phyloP scores from a whole-genome alignment of 2,329 filamentous ascomycete species.

The Clonostachys chloroleuca region DNA sequence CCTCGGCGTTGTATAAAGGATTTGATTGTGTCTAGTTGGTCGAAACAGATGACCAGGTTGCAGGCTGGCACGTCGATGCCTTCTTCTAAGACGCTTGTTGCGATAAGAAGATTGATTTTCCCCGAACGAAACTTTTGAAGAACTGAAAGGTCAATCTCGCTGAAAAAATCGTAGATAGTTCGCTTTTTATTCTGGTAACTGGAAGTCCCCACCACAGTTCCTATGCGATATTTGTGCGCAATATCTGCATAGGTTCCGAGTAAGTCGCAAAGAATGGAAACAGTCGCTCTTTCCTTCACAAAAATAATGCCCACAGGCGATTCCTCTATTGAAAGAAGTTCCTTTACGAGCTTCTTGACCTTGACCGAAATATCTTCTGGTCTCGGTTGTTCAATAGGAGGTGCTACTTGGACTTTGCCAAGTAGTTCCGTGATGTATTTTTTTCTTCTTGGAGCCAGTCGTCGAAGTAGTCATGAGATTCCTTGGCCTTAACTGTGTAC shows the following conservation, averaged over 20 bases:
- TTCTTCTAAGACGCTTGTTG: conserved; percentile 62
- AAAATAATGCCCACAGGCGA: conserved; percentile 59
- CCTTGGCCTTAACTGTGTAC: conserved; percentile 17
- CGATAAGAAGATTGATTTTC: conserved; percentile 52
- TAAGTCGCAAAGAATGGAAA: conserved; percentile 54
- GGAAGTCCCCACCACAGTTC: conserved; percentile 52
- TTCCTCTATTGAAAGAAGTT: conserved; percentile 38
- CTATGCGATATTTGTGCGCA: conserved; percentile 40
- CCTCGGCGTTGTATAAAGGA: conserved; percentile 55
- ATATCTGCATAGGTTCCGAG: conserved; percentile 46
- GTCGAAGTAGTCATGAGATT: conserved; percentile 18
- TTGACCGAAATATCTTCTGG: conserved; percentile 50
- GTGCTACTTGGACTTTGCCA: conserved; percentile 19
- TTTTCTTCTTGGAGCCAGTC: conserved; percentile 43
- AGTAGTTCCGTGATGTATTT: conserved; percentile 48
- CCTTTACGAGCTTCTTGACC: conserved; percentile 43
- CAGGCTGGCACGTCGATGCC: conserved; percentile 64
- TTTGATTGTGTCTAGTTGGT: conserved; percentile 43
- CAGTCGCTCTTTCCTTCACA: conserved; percentile 57
- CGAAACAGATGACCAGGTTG: conserved; percentile 57
- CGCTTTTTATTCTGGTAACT: conserved; percentile 23
- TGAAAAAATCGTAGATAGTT: conserved; percentile 32
- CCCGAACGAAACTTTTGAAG: conserved; percentile 47
- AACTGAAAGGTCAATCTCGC: conserved; percentile 18
- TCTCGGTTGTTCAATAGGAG: conserved; percentile 6